Percentiles rank a stretch among this genome's conserved stretches.
These are phyloP conservation scores for Adansonia gregorii DNA, from an alignment of 441 rosid genomes.

Conservation along the genomic window DNA sequence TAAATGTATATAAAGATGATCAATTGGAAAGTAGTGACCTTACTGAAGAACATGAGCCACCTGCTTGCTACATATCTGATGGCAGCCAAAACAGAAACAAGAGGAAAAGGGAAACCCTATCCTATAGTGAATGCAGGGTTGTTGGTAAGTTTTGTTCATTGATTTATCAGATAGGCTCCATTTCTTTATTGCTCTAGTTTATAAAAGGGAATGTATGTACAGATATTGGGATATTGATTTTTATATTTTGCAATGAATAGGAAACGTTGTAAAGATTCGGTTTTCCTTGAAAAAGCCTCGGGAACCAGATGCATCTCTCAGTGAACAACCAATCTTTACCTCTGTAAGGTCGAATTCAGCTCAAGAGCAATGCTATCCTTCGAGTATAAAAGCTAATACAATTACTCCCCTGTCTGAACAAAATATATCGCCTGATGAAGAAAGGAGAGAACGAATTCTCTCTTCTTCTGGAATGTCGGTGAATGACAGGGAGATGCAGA, in stretches of 20 bases:
- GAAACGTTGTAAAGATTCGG: constrained; percentile 52
- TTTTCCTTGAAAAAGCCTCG: constrained; percentile 42
- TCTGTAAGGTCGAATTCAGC: constrained; percentile 22
- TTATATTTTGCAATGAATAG: constrained; percentile 29
- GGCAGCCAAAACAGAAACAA: constrained; percentile 51
- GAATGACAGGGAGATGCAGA: constrained; percentile 13
- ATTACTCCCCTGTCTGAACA: constrained; percentile 2
- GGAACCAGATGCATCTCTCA: constrained; percentile 8
- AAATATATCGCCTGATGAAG: not conserved
- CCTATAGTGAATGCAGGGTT: constrained; percentile 28
- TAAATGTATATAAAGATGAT: constrained; percentile 39
- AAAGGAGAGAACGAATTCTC: not conserved
- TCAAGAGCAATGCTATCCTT: not conserved
- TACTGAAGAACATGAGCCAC: constrained; percentile 67
- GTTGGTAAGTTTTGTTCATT: constrained; percentile 42
- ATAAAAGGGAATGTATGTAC: not conserved
- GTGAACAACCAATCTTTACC: constrained; percentile 11
- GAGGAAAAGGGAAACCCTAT: constrained; percentile 41
- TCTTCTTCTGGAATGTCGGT: not conserved
- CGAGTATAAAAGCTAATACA: not conserved
- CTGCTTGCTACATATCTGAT: constrained; percentile 56
- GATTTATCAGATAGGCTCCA: not conserved
- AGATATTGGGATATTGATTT: constrained; percentile 21
- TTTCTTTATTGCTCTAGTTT: not conserved
- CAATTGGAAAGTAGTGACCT: constrained; percentile 56